Percentiles rank a stretch among this genome's conserved stretches.
Evolutionary conservation across 2,329 filamentous ascomycete species (phyloP).

Genomic region (Sporothrix brasiliensis): DNA sequence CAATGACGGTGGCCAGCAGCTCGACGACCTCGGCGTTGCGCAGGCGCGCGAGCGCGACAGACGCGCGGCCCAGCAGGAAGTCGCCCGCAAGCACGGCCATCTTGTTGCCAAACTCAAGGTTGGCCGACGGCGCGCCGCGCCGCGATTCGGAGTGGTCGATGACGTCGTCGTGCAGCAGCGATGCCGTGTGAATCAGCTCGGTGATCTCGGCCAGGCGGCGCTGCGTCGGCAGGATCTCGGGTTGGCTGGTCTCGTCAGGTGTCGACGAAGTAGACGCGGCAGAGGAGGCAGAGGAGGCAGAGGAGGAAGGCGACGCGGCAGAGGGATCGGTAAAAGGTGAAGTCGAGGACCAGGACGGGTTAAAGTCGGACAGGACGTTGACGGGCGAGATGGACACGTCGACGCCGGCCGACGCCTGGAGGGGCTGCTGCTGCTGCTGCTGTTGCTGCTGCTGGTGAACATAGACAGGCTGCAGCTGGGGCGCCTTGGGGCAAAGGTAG

Average conservation of each 20-base stretch:
- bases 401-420: conserved; percentile 52
- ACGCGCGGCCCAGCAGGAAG: conserved; percentile 89
- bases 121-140: conserved; percentile 82
- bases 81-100: conserved; percentile 99
- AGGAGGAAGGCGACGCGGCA: not conserved
- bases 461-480: conserved; percentile 35
- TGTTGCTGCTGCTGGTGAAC: conserved; percentile 33
- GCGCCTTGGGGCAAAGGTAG: conserved; percentile 68
- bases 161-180: conserved; percentile 95
- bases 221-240: conserved; percentile 88
- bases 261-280: conserved; percentile 41
- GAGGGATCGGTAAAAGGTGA: conserved; percentile 13
- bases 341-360: conserved; percentile 60
- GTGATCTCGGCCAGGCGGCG: conserved; percentile 93
- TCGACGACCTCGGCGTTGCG: conserved; percentile 94
- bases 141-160: conserved; percentile 90
- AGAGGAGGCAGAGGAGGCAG: conserved; percentile 35
- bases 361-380: conserved; percentile 73
- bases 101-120: conserved; percentile 96
- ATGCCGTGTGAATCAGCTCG: conserved; percentile 95
- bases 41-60: conserved; percentile 86
- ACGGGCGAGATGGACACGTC: conserved; percentile 59
- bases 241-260: conserved; percentile 46
- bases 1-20: conserved; percentile 91
- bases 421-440: conserved; percentile 44